These are phyloP conservation scores for Coemansia nantahalensis DNA, from an alignment of 192 early-diverging fungal genomes.

Conservation along the genomic window DNA sequence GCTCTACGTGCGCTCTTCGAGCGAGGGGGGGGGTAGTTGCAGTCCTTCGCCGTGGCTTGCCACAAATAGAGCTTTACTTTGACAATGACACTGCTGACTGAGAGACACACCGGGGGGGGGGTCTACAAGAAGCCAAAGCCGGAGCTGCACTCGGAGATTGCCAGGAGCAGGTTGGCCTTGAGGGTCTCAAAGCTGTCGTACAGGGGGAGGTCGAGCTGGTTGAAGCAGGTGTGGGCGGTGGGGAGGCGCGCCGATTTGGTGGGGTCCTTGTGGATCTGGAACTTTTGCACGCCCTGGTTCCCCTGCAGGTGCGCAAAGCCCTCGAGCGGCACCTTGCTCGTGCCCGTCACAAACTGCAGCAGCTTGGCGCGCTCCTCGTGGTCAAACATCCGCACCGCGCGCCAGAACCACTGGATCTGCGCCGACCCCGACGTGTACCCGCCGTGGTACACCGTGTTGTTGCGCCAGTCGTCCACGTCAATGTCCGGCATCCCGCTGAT, in stretches of 20 bases:
- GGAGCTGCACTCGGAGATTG: conserved; percentile 89
- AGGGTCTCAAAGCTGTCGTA: conserved; percentile 92
- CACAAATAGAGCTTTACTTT: no score
- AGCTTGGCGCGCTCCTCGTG: conserved; percentile 98
- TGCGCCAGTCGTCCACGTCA: conserved; percentile 99
- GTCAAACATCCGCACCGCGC: conserved; percentile 93
- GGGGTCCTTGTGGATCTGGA: conserved; percentile 99
- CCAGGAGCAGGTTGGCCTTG: conserved; percentile 74
- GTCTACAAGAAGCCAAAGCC: conserved; percentile 81
- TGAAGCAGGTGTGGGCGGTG: conserved; percentile 98
- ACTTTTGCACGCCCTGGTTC: conserved; percentile 92
- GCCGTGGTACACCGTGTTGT: conserved; percentile 95
- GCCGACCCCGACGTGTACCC: conserved; percentile 81
- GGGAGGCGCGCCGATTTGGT: conserved; percentile 81
- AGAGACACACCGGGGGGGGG: no score
- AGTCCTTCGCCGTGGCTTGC: no score
- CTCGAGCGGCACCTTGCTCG: conserved; percentile 96
- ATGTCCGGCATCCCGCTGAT: conserved; percentile 99
- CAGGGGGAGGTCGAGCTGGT: conserved; percentile 94
- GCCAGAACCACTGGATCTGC: conserved; percentile 99
- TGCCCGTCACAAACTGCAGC: conserved; percentile 96
- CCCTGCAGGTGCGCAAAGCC: conserved; percentile 94
- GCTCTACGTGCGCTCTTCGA: no score
- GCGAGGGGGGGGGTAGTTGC: no score
- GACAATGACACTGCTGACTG: no score